Evolutionary conservation across 2,329 filamentous ascomycete species (phyloP).

Genomic region (Periconia digitata): DNA sequence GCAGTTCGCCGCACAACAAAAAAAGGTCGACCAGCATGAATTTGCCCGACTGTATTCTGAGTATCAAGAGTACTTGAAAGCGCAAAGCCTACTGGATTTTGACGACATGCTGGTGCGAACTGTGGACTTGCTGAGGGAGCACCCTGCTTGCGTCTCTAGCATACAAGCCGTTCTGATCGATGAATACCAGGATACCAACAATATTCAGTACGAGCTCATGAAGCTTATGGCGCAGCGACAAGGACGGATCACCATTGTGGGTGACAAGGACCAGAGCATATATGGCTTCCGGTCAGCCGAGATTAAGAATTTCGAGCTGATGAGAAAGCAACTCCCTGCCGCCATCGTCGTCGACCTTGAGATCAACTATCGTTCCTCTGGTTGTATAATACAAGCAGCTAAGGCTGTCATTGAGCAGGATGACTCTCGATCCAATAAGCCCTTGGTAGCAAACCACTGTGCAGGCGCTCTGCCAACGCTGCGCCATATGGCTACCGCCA

Average conservation of each 20-base stretch:
- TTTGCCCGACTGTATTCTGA: slow-evolving; percentile 69
- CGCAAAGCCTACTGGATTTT: slow-evolving; percentile 86
- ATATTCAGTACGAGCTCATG: slow-evolving; percentile 94
- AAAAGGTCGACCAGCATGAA: slow-evolving; percentile 60
- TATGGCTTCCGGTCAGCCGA: slow-evolving; percentile 95
- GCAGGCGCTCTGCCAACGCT: slow-evolving; percentile 80
- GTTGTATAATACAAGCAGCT: slow-evolving; percentile 77
- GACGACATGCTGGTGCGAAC: slow-evolving; percentile 88
- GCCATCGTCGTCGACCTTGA: slow-evolving; percentile 84
- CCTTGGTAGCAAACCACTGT: slow-evolving; percentile 75
- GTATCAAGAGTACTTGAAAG: slow-evolving; percentile 74
- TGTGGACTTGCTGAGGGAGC: slow-evolving; percentile 71
- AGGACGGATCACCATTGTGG: slow-evolving; percentile 86
- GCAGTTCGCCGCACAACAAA: slow-evolving; percentile 44
- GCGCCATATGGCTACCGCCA: slow-evolving; percentile 69
- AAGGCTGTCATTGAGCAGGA: slow-evolving; percentile 91
- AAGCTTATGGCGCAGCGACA: slow-evolving; percentile 74
- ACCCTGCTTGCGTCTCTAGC: slow-evolving; percentile 82
- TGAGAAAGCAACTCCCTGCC: slow-evolving; percentile 74
- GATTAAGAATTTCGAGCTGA: slow-evolving; percentile 79
- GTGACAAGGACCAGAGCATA: slow-evolving; percentile 96
- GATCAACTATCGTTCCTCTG: slow-evolving; percentile 93
- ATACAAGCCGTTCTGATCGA: slow-evolving; percentile 91
- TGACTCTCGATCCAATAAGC: slow-evolving; percentile 74
- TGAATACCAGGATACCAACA: slow-evolving; percentile 96